These are phyloP conservation scores for Pleurotus sapidus DNA, from an alignment of 768 basidiomycete genomes.

Conservation along the genomic window DNA sequence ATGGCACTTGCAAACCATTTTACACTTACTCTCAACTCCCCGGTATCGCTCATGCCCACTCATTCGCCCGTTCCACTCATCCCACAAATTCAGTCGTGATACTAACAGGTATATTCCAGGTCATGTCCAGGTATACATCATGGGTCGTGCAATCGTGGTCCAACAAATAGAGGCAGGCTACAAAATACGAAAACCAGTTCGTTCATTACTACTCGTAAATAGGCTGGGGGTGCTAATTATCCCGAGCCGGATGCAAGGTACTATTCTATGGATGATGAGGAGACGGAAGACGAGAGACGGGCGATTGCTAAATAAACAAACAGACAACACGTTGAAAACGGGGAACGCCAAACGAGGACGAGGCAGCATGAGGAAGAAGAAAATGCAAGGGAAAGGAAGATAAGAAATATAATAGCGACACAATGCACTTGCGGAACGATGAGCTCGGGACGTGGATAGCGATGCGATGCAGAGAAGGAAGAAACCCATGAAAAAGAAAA, in stretches of 20 bases:
- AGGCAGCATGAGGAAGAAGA: background rate
- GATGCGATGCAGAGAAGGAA: background rate
- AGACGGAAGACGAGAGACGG: background rate
- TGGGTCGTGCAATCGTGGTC: background rate
- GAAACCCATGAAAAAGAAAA: background rate
- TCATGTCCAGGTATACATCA: constrained; percentile 5
- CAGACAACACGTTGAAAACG: background rate
- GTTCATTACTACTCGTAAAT: constrained; percentile 2
- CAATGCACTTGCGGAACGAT: background rate
- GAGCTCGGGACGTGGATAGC: background rate
- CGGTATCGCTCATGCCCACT: too few relatives aligned
- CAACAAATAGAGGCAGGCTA: background rate
- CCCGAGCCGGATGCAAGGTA: background rate
- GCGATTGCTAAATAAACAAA: background rate
- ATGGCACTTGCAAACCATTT: too few relatives aligned
- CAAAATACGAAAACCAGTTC: constrained; percentile 1
- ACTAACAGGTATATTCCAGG: constrained; percentile 4
- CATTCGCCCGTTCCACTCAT: too few relatives aligned
- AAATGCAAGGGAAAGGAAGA: background rate
- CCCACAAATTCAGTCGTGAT: background rate
- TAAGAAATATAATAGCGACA: background rate
- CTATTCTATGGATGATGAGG: background rate
- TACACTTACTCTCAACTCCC: too few relatives aligned
- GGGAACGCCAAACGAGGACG: background rate
- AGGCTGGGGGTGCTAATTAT: background rate